Evolutionary conservation across 768 basidiomycete genomes (phyloP), one percentile per base, ranked within the genome.

Genomic region (Phaffia tasmanica): DNA sequence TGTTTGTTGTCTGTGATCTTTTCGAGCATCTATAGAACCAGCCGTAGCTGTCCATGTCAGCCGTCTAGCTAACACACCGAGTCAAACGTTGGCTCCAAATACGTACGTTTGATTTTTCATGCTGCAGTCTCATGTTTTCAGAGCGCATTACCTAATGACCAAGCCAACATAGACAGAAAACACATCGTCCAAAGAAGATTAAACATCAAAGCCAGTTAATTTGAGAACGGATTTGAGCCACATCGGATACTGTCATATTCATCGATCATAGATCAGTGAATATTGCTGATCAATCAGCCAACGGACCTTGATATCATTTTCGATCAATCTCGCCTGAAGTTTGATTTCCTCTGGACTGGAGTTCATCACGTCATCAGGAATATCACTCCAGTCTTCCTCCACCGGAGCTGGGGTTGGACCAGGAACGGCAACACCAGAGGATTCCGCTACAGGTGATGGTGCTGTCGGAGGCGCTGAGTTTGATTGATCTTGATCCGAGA

Each of bases 1-100:
- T 95, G 91, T 56, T 87, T 86, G 70, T 97, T 99, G 75, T 99
- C 95, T 62, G 89, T 85, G 74, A 99, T 95, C 82, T 94, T 95
- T 81, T 97, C 93, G 75, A 89, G 87, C 95, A 99, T 98, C 71
- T 87, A 86, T 27, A 46, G 1, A 29, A 25, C 35, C 0, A 56
- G n/a, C 2, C 2, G 6, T 32, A 18, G 63, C 35, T 21, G 25
- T 35, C 51, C 35, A 42, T 42, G 11, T 42, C 11, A 42, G 35
- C 11, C 4, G 35, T 42, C 35, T 42, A 42, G 35, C 35, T 11
- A 42, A 42, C 35, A 4, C 11, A 11, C 4, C 35, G 35, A 42
- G 35, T 42, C 35, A 11, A 42, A 42, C 11, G 11, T 42, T 42
- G 35, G 35, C 35, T 42, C 35, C n/a, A 32, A 5, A 4, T 2